Evolutionary conservation across 2,329 filamentous ascomycete species (phyloP).

Genomic region (Cladosporium phlei): DNA sequence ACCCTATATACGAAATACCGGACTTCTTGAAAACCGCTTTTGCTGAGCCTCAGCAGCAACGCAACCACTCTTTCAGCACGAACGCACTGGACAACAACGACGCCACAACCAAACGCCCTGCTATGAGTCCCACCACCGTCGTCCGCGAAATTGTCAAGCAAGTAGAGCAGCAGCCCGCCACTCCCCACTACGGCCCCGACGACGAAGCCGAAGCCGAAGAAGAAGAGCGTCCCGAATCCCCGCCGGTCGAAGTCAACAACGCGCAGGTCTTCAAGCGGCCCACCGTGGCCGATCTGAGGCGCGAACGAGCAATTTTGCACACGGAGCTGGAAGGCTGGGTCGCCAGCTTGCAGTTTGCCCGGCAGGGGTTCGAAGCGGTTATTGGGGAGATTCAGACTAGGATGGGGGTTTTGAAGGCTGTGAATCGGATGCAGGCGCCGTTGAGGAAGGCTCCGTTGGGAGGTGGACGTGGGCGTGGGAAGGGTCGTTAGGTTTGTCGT

Average conservation of each 20-base stretch:
- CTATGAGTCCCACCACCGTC: background rate
- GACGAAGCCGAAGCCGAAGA: too few relatives aligned
- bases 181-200: too few relatives aligned
- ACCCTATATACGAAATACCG: too few relatives aligned
- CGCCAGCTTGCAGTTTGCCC: background rate
- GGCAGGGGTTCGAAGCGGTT: background rate
- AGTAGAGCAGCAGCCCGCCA: background rate
- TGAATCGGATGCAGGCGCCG: constrained; percentile 8
- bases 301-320: background rate
- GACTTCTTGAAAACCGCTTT: too few relatives aligned
- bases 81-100: too few relatives aligned
- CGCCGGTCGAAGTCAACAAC: background rate
- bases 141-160: background rate
- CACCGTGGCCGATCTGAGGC: background rate
- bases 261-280: constrained; percentile 10
- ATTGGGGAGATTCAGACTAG: background rate
- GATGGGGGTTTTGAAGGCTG: constrained; percentile 5
- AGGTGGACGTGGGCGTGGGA: background rate
- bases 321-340: background rate
- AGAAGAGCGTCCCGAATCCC: background rate
- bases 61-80: too few relatives aligned
- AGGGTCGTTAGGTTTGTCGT: too few relatives aligned
- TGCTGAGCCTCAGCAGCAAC: too few relatives aligned
- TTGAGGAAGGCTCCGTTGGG: constrained; percentile 6
- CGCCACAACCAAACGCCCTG: background rate